Evolutionary conservation across 73 alveolate genomes (phyloP).

Genomic region (Paramecium caudatum): DNA sequence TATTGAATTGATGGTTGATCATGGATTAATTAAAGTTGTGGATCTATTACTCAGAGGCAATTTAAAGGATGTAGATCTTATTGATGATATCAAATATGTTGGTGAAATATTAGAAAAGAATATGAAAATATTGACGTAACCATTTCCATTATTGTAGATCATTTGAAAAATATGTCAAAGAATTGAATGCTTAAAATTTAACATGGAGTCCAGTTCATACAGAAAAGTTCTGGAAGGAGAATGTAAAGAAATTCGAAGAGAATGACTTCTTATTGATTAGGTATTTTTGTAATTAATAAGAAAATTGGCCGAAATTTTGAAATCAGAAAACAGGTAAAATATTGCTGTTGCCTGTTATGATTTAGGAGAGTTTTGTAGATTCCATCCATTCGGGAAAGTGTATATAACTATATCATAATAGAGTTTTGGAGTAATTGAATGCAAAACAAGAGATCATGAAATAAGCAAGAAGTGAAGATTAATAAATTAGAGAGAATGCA

Average conservation of each 20-base stretch:
- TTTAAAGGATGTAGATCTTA: constrained; percentile 69
- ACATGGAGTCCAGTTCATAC: constrained; percentile 97
- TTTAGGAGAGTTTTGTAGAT: constrained; percentile 96
- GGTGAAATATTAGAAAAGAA: constrained; percentile 75
- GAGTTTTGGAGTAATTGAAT: constrained; percentile 66
- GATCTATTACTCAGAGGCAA: constrained; percentile 72
- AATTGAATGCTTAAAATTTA: constrained; percentile 85
- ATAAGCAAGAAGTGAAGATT: constrained; percentile 69
- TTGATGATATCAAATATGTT: constrained; percentile 74
- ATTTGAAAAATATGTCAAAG: constrained; percentile 94
- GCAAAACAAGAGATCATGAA: constrained; percentile 65
- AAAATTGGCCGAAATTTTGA: constrained; percentile 86
- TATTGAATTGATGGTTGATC: constrained; percentile 73
- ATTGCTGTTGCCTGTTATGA: constrained; percentile 94
- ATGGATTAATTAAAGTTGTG: constrained; percentile 68
- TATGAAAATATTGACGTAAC: constrained; percentile 71
- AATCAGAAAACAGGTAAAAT: constrained; percentile 83
- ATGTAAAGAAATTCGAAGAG: constrained; percentile 91
- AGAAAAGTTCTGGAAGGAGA: constrained; percentile 97
- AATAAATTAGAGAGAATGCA: constrained; percentile 73
- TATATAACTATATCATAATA: not conserved
- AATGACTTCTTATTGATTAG: constrained; percentile 75
- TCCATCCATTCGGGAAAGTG: constrained; percentile 82
- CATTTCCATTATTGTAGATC: constrained; percentile 72
- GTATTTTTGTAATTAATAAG: constrained; percentile 77